These are phyloP conservation scores for Chiua sp. DNA, from an alignment of 1,284 basidiomycete genomes.

Conservation along the genomic window DNA sequence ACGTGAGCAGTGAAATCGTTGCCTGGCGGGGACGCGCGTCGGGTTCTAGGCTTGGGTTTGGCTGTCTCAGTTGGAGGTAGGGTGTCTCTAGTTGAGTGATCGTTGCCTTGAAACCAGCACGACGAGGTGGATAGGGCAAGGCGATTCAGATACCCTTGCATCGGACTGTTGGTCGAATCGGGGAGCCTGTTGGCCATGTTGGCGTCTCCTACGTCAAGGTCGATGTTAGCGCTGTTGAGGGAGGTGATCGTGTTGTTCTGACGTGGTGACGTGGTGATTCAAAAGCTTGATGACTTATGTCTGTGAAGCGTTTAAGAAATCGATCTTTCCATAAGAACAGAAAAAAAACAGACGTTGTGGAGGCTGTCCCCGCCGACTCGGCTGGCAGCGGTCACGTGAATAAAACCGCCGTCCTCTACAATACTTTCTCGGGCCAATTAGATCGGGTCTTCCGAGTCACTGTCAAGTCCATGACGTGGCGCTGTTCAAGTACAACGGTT, in stretches of 20 bases:
- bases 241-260: constrained; percentile 9
- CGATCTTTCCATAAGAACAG: not conserved
- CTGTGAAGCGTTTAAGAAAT: constrained; percentile 3
- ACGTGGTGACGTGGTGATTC: not conserved
- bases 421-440: no score
- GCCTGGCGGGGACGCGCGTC: constrained; percentile 15
- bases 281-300: no score
- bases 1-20: constrained; percentile 79
- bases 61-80: constrained; percentile 1
- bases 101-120: constrained; percentile 29
- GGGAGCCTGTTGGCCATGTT: constrained; percentile 7
- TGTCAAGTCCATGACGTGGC: no score
- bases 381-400: constrained; percentile 52
- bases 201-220: not conserved
- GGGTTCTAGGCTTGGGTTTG: constrained; percentile 8
- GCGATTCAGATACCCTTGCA: constrained; percentile 1
- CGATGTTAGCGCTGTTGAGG: constrained; percentile 1
- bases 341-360: not conserved
- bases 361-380: not conserved
- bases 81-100: constrained; percentile 25
- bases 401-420: no score
- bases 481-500: not conserved
- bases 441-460: no score
- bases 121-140: constrained; percentile 22
- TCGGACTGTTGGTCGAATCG: not conserved